Evolutionary conservation across 129 eudicot species (phyloP).

Genomic region (Flaveria linearis): DNA sequence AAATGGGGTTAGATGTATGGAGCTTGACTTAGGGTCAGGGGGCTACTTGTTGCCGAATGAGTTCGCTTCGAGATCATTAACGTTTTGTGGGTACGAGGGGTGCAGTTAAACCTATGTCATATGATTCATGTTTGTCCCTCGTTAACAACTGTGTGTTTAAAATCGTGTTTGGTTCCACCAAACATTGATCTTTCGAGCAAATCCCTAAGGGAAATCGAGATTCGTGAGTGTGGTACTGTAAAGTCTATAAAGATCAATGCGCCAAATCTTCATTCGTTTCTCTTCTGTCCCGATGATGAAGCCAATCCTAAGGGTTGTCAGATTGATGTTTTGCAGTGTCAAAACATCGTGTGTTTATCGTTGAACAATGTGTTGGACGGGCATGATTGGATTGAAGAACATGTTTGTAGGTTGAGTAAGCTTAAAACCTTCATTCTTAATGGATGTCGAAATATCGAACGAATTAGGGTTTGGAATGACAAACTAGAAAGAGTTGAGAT

Average conservation of each 20-base stretch:
- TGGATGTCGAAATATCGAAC: slow-evolving; percentile 14
- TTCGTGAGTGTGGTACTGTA: slow-evolving; percentile 11
- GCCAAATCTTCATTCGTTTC: slow-evolving; percentile 14
- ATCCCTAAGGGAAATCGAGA: slow-evolving; percentile 18
- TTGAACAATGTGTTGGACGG: slow-evolving; percentile 21
- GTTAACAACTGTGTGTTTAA: slow-evolving; percentile 15
- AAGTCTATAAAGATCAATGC: slow-evolving; percentile 16
- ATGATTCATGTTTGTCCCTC: slow-evolving; percentile 34
- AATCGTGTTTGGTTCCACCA: not conserved
- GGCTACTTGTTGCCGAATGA: slow-evolving; percentile 12
- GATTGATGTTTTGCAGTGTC: slow-evolving; percentile 32
- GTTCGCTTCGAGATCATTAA: slow-evolving; percentile 21
- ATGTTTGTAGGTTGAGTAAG: slow-evolving; percentile 2
- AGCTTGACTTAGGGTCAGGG: slow-evolving; percentile 29
- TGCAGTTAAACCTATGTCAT: slow-evolving; percentile 6
- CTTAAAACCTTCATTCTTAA: slow-evolving; percentile 32
- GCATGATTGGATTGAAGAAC: slow-evolving; percentile 26
- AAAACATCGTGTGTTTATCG: slow-evolving; percentile 6
- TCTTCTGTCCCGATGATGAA: not conserved
- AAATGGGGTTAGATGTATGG: slow-evolving; percentile 29
- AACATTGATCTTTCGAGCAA: slow-evolving; percentile 18
- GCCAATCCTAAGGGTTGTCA: slow-evolving; percentile 6
- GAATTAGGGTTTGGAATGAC: slow-evolving; percentile 16
- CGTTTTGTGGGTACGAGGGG: slow-evolving; percentile 24
- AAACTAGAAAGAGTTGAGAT: slow-evolving; percentile 30